Percentiles rank a stretch among this genome's conserved stretches.
Evolutionary conservation across 2,329 filamentous ascomycete species (phyloP).

Genomic region (Fusarium tjaetaba): DNA sequence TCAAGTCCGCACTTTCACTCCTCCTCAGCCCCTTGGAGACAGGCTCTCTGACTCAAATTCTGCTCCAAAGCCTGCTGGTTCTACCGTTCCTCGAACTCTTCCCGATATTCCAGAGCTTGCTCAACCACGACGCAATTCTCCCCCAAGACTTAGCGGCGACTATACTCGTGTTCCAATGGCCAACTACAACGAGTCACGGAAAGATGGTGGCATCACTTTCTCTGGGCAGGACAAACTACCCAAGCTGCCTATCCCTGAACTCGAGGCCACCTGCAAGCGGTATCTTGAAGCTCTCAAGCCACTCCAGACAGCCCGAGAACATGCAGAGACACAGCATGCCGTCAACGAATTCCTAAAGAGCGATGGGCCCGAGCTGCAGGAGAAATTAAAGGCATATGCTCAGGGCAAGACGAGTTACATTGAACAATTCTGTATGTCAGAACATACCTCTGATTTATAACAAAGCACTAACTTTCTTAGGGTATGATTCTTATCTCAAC

Average conservation of each 20-base stretch:
- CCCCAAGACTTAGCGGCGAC: slow-evolving; percentile 42
- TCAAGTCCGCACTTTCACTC: slow-evolving; percentile 56
- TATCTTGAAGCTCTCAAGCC: slow-evolving; percentile 84
- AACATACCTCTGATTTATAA: background rate
- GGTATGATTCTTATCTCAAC: slow-evolving; percentile 99
- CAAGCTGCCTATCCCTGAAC: slow-evolving; percentile 90
- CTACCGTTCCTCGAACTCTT: slow-evolving; percentile 54
- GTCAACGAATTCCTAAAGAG: slow-evolving; percentile 83
- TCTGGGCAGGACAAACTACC: slow-evolving; percentile 87
- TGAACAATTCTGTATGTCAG: slow-evolving; percentile 87
- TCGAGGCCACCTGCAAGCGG: slow-evolving; percentile 79
- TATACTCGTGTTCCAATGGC: slow-evolving; percentile 63
- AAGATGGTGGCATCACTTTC: slow-evolving; percentile 83
- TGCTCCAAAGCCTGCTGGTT: slow-evolving; percentile 39
- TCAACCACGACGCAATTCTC: slow-evolving; percentile 36
- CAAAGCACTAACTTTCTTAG: slow-evolving; percentile 56
- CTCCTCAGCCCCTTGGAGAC: slow-evolving; percentile 78
- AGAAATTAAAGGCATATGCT: slow-evolving; percentile 90
- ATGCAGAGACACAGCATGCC: slow-evolving; percentile 81
- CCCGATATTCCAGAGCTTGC: slow-evolving; percentile 48
- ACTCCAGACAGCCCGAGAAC: slow-evolving; percentile 82
- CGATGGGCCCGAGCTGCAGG: slow-evolving; percentile 87
- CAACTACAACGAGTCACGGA: slow-evolving; percentile 61
- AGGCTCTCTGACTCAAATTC: slow-evolving; percentile 62
- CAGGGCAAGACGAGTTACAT: slow-evolving; percentile 94